These are phyloP conservation scores for Sugiyamaella chiloensis DNA, from an alignment of 805 yeast species.

Conservation along the genomic window DNA sequence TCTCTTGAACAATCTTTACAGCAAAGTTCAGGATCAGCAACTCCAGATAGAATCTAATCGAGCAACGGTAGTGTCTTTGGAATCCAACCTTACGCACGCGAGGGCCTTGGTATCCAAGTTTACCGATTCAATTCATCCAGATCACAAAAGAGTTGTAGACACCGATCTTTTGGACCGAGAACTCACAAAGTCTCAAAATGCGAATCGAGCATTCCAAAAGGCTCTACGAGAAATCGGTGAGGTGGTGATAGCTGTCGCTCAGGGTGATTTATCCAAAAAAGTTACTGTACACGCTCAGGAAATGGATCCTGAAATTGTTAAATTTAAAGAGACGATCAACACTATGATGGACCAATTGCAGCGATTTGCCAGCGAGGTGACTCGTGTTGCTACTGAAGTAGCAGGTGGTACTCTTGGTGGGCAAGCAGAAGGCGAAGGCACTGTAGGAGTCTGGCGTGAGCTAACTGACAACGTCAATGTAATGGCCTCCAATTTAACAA, in stretches of 20 bases:
- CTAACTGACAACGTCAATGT: conserved; percentile 84
- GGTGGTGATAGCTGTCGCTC: conserved; percentile 83
- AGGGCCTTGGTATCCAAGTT: conserved; percentile 34
- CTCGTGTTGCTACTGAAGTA: conserved; percentile 83
- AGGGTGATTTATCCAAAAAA: conserved; percentile 81
- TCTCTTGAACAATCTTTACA: conserved; percentile 21
- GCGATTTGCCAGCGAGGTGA: conserved; percentile 76
- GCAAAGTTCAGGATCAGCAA: conserved; percentile 35
- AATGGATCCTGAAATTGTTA: conserved; percentile 72
- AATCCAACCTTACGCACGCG: conserved; percentile 33
- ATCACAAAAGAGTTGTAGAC: conserved; percentile 29
- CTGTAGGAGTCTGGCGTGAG: conserved; percentile 86
- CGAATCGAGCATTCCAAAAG: conserved; percentile 64
- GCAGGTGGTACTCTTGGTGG: conserved; percentile 91
- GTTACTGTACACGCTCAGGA: conserved; percentile 71
- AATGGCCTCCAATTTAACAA: conserved; percentile 83
- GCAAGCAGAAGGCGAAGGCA: conserved; percentile 79
- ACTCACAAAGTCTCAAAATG: conserved; percentile 42
- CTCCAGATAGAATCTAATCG: conserved; percentile 35
- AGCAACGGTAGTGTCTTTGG: conserved; percentile 33
- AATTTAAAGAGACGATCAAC: conserved; percentile 77
- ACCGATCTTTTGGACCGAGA: conserved; percentile 35
- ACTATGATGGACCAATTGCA: conserved; percentile 87
- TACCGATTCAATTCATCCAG: conserved; percentile 31
- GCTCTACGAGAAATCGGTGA: conserved; percentile 79